These are phyloP conservation scores for Cutaneotrichosporon sp. DNA, from an alignment of 1,284 basidiomycete species.

Conservation along the genomic window DNA sequence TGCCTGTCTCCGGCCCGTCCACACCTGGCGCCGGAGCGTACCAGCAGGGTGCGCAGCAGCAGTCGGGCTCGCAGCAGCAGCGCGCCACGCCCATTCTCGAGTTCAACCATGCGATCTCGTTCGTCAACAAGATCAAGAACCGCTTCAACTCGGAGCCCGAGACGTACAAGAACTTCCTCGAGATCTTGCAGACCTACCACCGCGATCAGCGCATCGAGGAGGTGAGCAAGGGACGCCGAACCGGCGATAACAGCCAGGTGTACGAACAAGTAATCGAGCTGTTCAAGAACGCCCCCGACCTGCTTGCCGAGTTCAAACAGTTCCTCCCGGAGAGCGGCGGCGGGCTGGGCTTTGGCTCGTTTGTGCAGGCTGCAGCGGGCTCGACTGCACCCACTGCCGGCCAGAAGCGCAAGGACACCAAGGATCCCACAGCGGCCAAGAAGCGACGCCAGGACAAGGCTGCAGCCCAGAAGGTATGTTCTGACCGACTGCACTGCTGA, in stretches of 20 bases:
- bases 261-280: slow-evolving; percentile 88
- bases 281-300: slow-evolving; percentile 88
- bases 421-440: slow-evolving; percentile 46
- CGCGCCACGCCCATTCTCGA: slow-evolving; percentile 59
- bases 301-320: slow-evolving; percentile 92
- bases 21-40: slow-evolving; percentile 39
- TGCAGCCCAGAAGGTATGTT: slow-evolving; percentile 30
- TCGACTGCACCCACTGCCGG: slow-evolving; percentile 6
- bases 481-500: slow-evolving; percentile 15
- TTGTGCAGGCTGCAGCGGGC: slow-evolving; percentile 36
- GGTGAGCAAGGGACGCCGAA: slow-evolving; percentile 57
- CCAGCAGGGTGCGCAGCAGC: slow-evolving; percentile 2
- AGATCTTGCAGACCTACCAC: slow-evolving; percentile 96
- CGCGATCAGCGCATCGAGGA: slow-evolving; percentile 88
- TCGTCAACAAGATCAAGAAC: slow-evolving; percentile 98
- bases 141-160: slow-evolving; percentile 88
- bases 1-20: slow-evolving; percentile 31
- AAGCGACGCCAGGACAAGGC: slow-evolving; percentile 58
- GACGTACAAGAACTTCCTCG: slow-evolving; percentile 97
- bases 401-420: slow-evolving; percentile 43
- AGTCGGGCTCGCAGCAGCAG: slow-evolving; percentile 29
- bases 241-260: slow-evolving; percentile 59
- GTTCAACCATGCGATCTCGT: slow-evolving; percentile 97
- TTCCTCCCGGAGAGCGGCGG: slow-evolving; percentile 73
- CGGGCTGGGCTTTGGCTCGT: slow-evolving; percentile 42